These are phyloP conservation scores for Xylaria acuta DNA, from an alignment of 495 filamentous ascomycete genomes.

Conservation along the genomic window DNA sequence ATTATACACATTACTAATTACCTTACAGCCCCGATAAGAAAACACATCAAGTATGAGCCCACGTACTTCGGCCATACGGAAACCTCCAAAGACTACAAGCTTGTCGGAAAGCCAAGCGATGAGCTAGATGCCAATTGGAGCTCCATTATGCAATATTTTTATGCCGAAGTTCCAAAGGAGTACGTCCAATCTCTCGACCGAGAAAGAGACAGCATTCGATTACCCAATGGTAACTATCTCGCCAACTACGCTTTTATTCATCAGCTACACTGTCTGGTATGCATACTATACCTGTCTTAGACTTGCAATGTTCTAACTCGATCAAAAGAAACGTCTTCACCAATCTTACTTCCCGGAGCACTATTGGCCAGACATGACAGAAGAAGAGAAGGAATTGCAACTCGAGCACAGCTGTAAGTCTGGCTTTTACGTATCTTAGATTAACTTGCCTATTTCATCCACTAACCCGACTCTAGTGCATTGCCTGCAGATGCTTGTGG, in stretches of 20 bases:
- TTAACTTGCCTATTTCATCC: not conserved
- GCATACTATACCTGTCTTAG: not conserved
- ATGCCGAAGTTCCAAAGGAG: slow-evolving; percentile 24
- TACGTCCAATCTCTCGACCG: slow-evolving; percentile 23
- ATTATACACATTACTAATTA: not conserved
- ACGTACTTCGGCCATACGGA: slow-evolving; percentile 26
- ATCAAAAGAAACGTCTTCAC: slow-evolving; percentile 21
- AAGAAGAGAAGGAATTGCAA: slow-evolving; percentile 20
- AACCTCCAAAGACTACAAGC: slow-evolving; percentile 22
- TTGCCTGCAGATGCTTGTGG: slow-evolving; percentile 22
- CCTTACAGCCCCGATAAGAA: slow-evolving; percentile 17
- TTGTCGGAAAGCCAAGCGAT: slow-evolving; percentile 18
- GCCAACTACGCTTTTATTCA: slow-evolving; percentile 27
- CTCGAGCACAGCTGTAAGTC: slow-evolving; percentile 21
- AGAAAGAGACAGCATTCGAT: slow-evolving; percentile 23
- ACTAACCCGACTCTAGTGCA: slow-evolving; percentile 5
- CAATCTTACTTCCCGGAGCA: slow-evolving; percentile 24
- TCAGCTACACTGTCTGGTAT: slow-evolving; percentile 20
- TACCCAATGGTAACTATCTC: slow-evolving; percentile 24
- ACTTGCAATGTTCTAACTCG: not conserved
- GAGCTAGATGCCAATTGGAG: slow-evolving; percentile 24
- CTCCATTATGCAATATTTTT: slow-evolving; percentile 25
- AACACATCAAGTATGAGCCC: slow-evolving; percentile 23
- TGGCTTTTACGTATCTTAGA: not conserved
- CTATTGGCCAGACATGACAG: slow-evolving; percentile 24